Percentiles rank a stretch among this genome's conserved stretches.
Evolutionary conservation across 2,329 filamentous ascomycete species (phyloP).

Genomic region (Davidsoniella eucalypti): DNA sequence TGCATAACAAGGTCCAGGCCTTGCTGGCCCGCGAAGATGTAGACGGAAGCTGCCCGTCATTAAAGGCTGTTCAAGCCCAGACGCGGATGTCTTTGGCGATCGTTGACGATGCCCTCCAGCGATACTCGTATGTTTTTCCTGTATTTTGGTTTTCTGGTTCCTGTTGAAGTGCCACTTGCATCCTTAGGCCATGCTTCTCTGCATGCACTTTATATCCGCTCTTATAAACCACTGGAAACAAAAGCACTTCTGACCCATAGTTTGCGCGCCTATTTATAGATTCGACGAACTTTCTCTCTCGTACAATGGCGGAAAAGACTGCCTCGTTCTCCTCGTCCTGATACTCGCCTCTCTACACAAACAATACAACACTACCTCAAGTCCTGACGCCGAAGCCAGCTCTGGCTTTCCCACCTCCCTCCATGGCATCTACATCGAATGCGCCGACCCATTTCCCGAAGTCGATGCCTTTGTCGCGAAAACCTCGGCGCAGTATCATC

Average conservation of each 20-base stretch:
- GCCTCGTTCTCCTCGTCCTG: conserved; percentile 70
- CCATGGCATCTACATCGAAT: conserved; percentile 79
- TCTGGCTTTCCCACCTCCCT: conserved; percentile 30
- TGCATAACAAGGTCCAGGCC: conserved; percentile 42
- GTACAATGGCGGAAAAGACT: conserved; percentile 86
- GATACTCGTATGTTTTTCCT: conserved; percentile 47
- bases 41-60: conserved; percentile 26
- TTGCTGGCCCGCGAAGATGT: conserved; percentile 48
- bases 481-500: conserved; percentile 88
- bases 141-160: neutral
- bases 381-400: neutral
- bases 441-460: conserved; percentile 65
- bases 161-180: too few relatives aligned
- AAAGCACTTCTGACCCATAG: neutral
- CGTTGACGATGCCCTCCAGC: conserved; percentile 55
- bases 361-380: conserved; percentile 18
- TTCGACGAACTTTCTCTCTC: conserved; percentile 28
- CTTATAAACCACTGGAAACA: neutral
- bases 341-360: conserved; percentile 51
- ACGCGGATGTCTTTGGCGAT: conserved; percentile 56
- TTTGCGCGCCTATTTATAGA: conserved; percentile 1
- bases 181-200: neutral
- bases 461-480: conserved; percentile 89
- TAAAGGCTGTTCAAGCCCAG: conserved; percentile 56
- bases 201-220: neutral